Evolutionary conservation across 2,329 filamentous ascomycete genomes (phyloP).

Genomic region (Colletotrichum tofieldiae): DNA sequence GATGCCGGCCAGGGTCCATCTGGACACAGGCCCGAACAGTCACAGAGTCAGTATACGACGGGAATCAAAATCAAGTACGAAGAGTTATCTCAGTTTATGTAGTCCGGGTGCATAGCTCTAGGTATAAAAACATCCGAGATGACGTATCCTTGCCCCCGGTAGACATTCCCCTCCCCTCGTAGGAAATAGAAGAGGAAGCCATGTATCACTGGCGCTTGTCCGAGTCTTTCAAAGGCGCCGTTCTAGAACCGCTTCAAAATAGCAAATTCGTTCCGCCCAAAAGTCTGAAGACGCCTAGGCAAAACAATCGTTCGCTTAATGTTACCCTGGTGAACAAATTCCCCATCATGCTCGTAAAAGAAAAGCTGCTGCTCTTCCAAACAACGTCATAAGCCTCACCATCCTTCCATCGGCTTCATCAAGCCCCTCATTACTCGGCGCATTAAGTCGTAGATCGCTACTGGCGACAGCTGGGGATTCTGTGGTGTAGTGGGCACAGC

Average conservation of each 20-base stretch:
- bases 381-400: slow-evolving; percentile 25
- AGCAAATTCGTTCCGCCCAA: slow-evolving; percentile 11
- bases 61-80: slow-evolving; percentile 5
- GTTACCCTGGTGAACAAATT: slow-evolving; percentile 1
- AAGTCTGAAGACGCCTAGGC: slow-evolving; percentile 21
- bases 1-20: not conserved
- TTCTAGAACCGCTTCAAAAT: slow-evolving; percentile 24
- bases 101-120: slow-evolving; percentile 37
- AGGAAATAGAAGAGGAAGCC: not conserved
- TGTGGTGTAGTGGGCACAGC: no score
- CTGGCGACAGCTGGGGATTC: not conserved
- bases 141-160: slow-evolving; percentile 5
- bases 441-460: slow-evolving; percentile 25
- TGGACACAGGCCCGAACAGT: not conserved
- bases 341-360: slow-evolving; percentile 30
- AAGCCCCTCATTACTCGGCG: slow-evolving; percentile 21
- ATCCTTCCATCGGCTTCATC: slow-evolving; percentile 14
- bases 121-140: slow-evolving; percentile 25
- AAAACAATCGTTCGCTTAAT: slow-evolving; percentile 15
- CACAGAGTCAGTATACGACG: not conserved
- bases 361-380: slow-evolving; percentile 19
- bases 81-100: slow-evolving; percentile 44
- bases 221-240: slow-evolving; percentile 27
- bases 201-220: slow-evolving; percentile 5
- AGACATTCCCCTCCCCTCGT: not conserved